These are phyloP conservation scores for Leishmania major DNA, from an alignment of 208 protist species.

Conservation along the genomic window DNA sequence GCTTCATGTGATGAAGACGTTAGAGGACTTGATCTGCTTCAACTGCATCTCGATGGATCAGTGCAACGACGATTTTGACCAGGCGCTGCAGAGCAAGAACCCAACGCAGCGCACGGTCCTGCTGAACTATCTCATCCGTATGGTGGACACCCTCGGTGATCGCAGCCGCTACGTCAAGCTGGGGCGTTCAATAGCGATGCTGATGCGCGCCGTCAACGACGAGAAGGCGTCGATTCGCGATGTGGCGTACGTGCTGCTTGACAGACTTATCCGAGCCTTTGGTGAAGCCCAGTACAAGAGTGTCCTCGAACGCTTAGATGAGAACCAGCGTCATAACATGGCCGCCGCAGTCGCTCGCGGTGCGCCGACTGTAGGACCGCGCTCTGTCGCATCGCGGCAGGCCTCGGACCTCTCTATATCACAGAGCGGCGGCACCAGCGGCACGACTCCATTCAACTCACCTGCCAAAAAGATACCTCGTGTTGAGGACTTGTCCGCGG, in stretches of 20 bases:
- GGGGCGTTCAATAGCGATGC: slow-evolving; percentile 39
- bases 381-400: background rate
- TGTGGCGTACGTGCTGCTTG: slow-evolving; percentile 58
- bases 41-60: slow-evolving; percentile 84
- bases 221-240: slow-evolving; percentile 83
- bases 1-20: slow-evolving; percentile 74
- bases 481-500: slow-evolving; percentile 32
- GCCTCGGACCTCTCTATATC: slow-evolving; percentile 5
- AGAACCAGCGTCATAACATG: slow-evolving; percentile 73
- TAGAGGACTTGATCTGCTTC: slow-evolving; percentile 76
- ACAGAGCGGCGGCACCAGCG: slow-evolving; percentile 8
- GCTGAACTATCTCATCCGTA: slow-evolving; percentile 62
- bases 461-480: slow-evolving; percentile 67
- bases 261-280: slow-evolving; percentile 53
- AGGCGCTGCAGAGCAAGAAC: slow-evolving; percentile 72
- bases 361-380: slow-evolving; percentile 17
- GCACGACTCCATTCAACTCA: slow-evolving; percentile 49
- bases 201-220: slow-evolving; percentile 81
- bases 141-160: slow-evolving; percentile 55
- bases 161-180: slow-evolving; percentile 50
- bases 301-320: slow-evolving; percentile 67
- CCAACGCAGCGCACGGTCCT: slow-evolving; percentile 76
- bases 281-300: slow-evolving; percentile 53
- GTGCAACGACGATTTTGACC: slow-evolving; percentile 84
- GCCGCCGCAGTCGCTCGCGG: slow-evolving; percentile 26